Evolutionary conservation across 768 basidiomycete genomes (phyloP).

Genomic region (Cystofilobasidium capitatum): DNA sequence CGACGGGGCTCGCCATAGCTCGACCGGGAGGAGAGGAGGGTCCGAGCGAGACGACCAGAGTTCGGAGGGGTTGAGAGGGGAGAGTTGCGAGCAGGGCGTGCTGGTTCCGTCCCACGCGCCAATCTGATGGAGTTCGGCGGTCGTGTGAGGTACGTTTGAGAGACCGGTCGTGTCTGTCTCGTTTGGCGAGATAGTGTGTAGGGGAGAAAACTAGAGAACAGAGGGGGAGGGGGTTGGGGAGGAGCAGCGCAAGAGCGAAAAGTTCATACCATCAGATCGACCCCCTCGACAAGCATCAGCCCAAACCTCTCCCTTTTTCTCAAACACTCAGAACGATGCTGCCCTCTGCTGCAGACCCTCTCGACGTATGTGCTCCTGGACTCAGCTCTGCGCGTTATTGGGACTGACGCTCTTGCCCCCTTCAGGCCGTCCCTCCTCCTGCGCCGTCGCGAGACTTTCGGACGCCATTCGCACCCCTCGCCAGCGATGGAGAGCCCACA

Average conservation of each 20-base stretch:
- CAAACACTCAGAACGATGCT: background rate
- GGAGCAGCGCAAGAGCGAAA: too few species aligned
- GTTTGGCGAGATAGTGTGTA: too few species aligned
- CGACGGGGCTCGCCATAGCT: background rate
- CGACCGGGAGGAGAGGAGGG: background rate
- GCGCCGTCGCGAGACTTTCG: constrained; percentile 4
- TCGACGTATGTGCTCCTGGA: background rate
- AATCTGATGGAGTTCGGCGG: too few species aligned
- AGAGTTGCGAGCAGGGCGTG: too few species aligned
- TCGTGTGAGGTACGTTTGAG: too few species aligned
- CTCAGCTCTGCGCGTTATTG: background rate
- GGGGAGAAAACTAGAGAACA: too few species aligned
- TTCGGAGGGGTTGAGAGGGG: too few species aligned
- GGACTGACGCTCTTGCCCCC: background rate
- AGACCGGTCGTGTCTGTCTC: too few species aligned
- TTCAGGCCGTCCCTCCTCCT: constrained; percentile 7
- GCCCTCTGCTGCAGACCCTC: background rate
- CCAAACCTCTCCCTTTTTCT: background rate
- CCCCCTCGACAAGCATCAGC: background rate
- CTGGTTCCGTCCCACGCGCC: too few species aligned
- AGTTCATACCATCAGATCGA: too few species aligned
- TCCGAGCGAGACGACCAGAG: background rate
- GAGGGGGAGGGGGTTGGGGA: too few species aligned
- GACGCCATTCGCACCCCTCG: constrained; percentile 2
- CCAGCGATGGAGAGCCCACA: constrained; percentile 19